phyloP scores from a whole-genome alignment of 306 rosid genomes.

The Medicago arabica region DNA sequence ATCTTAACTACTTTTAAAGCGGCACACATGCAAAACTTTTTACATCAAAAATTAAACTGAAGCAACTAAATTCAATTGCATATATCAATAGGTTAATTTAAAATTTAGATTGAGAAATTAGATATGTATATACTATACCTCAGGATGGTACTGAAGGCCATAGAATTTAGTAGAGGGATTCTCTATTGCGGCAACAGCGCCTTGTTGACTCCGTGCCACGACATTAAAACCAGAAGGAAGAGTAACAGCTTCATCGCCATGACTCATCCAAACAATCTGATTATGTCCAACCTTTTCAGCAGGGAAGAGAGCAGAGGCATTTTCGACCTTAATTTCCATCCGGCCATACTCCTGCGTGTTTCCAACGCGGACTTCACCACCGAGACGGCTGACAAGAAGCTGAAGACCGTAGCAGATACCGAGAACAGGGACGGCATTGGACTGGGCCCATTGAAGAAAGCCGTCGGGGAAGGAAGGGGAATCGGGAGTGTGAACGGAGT shows the following conservation, averaged over 20 bases:
- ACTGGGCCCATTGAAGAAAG: conserved; percentile 77
- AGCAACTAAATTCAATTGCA: background rate
- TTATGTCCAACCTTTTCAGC: conserved; percentile 52
- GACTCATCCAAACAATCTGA: conserved; percentile 93
- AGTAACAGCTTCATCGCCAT: conserved; percentile 79
- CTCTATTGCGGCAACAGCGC: conserved; percentile 74
- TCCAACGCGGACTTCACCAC: conserved; percentile 78
- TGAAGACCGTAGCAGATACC: conserved; percentile 97
- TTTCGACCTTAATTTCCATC: conserved; percentile 76
- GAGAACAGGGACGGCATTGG: conserved; percentile 64
- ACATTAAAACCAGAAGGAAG: conserved; percentile 75
- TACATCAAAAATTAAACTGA: too few relatives aligned
- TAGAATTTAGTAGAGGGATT: conserved; percentile 61
- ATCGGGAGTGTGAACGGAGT: conserved; percentile 81
- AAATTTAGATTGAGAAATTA: background rate
- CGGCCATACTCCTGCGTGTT: conserved; percentile 87
- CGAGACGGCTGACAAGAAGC: conserved; percentile 81
- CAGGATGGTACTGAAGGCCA: conserved; percentile 96
- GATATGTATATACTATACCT: conserved; percentile 49
- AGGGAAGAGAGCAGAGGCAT: conserved; percentile 54
- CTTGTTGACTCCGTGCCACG: conserved; percentile 84
- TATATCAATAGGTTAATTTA: background rate
- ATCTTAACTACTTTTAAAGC: too few relatives aligned
- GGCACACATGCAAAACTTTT: too few relatives aligned
- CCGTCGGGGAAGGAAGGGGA: conserved; percentile 81